Evolutionary conservation across 2,329 filamentous ascomycete species (phyloP).

Genomic region (Aureobasidium mangrovei): DNA sequence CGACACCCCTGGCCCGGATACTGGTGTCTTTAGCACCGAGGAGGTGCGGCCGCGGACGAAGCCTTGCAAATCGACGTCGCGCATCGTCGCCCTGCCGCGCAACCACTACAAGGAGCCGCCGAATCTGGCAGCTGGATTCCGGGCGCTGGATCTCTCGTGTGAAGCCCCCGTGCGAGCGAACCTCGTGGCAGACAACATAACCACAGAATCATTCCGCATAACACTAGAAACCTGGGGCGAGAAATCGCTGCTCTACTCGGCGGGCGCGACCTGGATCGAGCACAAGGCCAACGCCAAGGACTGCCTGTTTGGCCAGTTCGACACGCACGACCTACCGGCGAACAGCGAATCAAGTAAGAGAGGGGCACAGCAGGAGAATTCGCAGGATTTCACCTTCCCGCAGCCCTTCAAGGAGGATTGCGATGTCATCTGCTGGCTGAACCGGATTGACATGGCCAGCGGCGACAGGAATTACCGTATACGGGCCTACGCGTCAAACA

Average conservation of each 20-base stretch:
- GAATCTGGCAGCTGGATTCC: conserved; percentile 24
- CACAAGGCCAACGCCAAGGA: conserved; percentile 23
- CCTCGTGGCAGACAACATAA: conserved; percentile 22
- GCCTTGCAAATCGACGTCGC: conserved; percentile 19
- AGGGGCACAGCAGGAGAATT: conserved; percentile 18
- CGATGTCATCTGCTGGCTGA: conserved; percentile 24
- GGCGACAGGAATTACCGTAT: conserved; percentile 20
- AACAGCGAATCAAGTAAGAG: conserved; percentile 4
- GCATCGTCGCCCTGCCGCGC: conserved; percentile 20
- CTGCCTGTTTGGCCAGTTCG: conserved; percentile 24
- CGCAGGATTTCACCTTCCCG: conserved; percentile 19
- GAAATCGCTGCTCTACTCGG: conserved; percentile 18
- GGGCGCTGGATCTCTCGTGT: conserved; percentile 20
- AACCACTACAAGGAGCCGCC: conserved; percentile 23
- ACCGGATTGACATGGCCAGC: conserved; percentile 21
- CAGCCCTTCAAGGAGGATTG: conserved; percentile 18
- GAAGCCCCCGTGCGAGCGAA: conserved; percentile 22
- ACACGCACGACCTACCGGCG: conserved; percentile 18
- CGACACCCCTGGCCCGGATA: conserved; percentile 19
- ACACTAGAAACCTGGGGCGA: conserved; percentile 23
- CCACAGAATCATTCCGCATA: conserved; percentile 19
- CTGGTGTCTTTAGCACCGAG: conserved; percentile 23
- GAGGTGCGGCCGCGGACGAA: conserved; percentile 20
- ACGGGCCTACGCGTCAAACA: conserved; percentile 18
- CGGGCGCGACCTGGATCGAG: conserved; percentile 24